These are phyloP conservation scores for Mycena galericulata DNA, from an alignment of 768 basidiomycete genomes.

Conservation along the genomic window DNA sequence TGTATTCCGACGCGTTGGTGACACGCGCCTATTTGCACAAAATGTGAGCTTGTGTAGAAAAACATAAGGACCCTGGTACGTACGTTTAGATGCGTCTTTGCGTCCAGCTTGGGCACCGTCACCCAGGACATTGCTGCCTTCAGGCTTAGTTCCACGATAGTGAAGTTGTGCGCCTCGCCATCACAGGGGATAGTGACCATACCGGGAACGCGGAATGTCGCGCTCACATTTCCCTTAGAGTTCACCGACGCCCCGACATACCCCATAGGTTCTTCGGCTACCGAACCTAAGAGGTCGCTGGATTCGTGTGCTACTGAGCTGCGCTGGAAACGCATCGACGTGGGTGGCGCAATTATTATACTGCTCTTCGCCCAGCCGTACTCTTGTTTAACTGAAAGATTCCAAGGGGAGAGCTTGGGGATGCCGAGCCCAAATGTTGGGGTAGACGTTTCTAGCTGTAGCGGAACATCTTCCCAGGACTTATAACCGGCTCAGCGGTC, in stretches of 20 bases:
- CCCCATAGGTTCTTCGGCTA: conserved; percentile 7
- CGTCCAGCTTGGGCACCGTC: conserved; percentile 43
- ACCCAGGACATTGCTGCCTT: conserved; percentile 44
- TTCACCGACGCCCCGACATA: conserved; percentile 14
- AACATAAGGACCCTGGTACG: background rate
- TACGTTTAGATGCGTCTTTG: conserved; percentile 42
- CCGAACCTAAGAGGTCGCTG: background rate
- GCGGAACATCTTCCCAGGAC: conserved; percentile 38
- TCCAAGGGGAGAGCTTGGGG: conserved; percentile 35
- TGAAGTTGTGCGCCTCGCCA: conserved; percentile 42
- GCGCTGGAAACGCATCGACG: too few species aligned
- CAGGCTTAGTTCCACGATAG: conserved; percentile 40
- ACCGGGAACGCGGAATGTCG: conserved; percentile 44
- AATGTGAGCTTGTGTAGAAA: background rate
- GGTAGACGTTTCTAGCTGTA: conserved; percentile 39
- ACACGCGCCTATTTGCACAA: conserved; percentile 40
- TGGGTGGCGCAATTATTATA: background rate
- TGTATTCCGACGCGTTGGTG: conserved; percentile 44
- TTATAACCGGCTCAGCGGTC: background rate
- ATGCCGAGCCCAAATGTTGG: conserved; percentile 39
- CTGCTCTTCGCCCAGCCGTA: background rate
- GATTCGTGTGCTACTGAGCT: too few species aligned
- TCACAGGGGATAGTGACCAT: conserved; percentile 42
- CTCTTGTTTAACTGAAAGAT: too few species aligned
- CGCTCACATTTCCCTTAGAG: conserved; percentile 41